Evolutionary conservation across 257 asterid genomes (phyloP), one percentile per base, ranked within the genome.

Genomic region (Petrea volubilis): DNA sequence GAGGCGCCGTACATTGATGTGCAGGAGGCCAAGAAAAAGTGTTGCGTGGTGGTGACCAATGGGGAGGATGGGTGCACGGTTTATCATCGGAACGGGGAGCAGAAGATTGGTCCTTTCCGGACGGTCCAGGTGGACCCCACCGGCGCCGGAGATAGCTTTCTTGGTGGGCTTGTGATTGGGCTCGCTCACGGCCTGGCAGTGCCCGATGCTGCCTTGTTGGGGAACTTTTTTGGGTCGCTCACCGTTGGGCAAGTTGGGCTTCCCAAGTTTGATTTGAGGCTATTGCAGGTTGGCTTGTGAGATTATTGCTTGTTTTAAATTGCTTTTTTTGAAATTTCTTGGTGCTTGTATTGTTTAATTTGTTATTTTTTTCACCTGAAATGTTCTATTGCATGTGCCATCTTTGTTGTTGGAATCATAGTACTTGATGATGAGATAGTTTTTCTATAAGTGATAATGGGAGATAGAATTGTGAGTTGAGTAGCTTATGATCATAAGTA

Each of bases 61-160:
- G 99, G 99, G 73, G 79, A 84, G 71, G 95, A 94, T 1, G 99
- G 98, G 73, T 94, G 96, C 69, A 88, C 83, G 58, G 79, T 91
- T 25, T 80, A 88, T 71, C 60, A 79, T 71, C 52, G 80, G 81
- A 81, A 85, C 23, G 82, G 60, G 70, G 95, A 85, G 84, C 86
- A 82, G 85, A 78, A 74, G 77, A 73, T 94, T 47, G 84, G 84
- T 13, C 96, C 99, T 6, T 94, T 94, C 60, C 83, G 86, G 2
- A 75, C 96, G 0, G 75, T 85, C 62, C 97, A 94, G 86, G 88
- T 91, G 75, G 99, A 94, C 78, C 97, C 98, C 5, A 94, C 99
- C 0, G 99, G 99, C 2, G 98, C 99, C 12, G 98, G 99, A 40
- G 99, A 94, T 79, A 89, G 99, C 67, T 94, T 91, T 27, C 83